Evolutionary conservation across 2,329 filamentous ascomycete genomes (phyloP).

Genomic region (Neopestalotiopsis sp.): DNA sequence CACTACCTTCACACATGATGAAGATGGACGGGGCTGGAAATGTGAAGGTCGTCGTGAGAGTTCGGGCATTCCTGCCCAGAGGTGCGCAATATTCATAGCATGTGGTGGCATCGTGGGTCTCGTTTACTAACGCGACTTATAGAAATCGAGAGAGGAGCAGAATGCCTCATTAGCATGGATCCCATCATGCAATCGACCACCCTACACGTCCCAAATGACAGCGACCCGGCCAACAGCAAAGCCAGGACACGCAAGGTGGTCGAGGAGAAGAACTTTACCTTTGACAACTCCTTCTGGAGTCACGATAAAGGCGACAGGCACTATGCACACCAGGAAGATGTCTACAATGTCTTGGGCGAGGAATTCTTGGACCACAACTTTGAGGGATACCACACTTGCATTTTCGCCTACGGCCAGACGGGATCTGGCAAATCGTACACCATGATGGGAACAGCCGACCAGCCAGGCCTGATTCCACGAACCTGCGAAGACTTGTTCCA

Average conservation of each 20-base stretch:
- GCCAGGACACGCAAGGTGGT: conserved; percentile 73
- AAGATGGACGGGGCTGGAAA: conserved; percentile 72
- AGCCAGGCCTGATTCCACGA: conserved; percentile 89
- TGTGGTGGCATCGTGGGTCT: neutral
- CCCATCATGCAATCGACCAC: conserved; percentile 84
- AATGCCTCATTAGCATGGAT: conserved; percentile 92
- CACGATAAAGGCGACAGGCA: conserved; percentile 79
- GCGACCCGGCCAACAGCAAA: conserved; percentile 57
- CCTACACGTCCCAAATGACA: conserved; percentile 71
- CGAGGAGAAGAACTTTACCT: conserved; percentile 91
- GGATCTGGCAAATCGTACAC: conserved; percentile 98
- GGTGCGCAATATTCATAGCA: conserved; percentile 53
- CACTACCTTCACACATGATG: conserved; percentile 59
- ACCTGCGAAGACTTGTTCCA: conserved; percentile 97
- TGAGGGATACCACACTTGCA: conserved; percentile 98
- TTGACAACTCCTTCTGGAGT: conserved; percentile 99
- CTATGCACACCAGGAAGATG: conserved; percentile 90
- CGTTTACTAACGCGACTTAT: conserved; percentile 23
- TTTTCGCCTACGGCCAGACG: conserved; percentile 98
- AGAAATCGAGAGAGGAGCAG: conserved; percentile 82
- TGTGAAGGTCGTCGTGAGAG: conserved; percentile 81
- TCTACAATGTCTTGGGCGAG: conserved; percentile 92
- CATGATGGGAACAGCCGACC: conserved; percentile 88
- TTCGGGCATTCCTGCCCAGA: conserved; percentile 78
- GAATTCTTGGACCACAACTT: conserved; percentile 99